Conservation (phyloP, 2,329 filamentous ascomycete species). For the Trichoderma hamatum region DNA sequence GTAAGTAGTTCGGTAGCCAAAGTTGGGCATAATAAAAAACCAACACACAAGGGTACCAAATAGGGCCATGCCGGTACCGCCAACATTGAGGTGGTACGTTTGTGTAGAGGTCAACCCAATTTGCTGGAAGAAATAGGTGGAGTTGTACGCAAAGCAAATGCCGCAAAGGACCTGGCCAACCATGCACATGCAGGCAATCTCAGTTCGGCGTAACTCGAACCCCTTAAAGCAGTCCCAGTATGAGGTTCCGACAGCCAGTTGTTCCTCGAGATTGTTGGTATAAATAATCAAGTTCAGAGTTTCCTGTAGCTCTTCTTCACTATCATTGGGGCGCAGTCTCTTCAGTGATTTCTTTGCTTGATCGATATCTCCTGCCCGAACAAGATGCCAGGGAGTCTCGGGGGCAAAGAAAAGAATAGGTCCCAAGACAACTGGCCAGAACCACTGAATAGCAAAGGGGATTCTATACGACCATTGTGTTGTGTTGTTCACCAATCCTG, state of each 20-base stretch:
- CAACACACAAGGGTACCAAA: slow-evolving; percentile 51
- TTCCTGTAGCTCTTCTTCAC: slow-evolving; percentile 18
- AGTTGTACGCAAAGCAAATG: slow-evolving; percentile 41
- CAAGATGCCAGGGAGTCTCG: slow-evolving; percentile 50
- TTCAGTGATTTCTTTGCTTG: slow-evolving; percentile 41
- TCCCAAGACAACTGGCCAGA: slow-evolving; percentile 49
- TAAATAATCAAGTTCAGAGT: slow-evolving; percentile 46
- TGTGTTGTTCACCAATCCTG: slow-evolving; percentile 35
- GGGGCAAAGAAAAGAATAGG: slow-evolving; percentile 47
- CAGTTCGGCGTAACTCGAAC: slow-evolving; percentile 53
- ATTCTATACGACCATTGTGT: slow-evolving; percentile 51
- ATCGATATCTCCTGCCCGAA: slow-evolving; percentile 41
- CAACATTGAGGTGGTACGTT: slow-evolving; percentile 44
- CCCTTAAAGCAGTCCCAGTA: slow-evolving; percentile 51
- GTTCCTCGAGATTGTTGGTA: slow-evolving; percentile 46
- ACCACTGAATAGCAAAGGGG: slow-evolving; percentile 54
- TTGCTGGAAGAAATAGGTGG: slow-evolving; percentile 45
- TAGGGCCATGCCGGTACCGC: slow-evolving; percentile 44
- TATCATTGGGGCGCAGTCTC: slow-evolving; percentile 34
- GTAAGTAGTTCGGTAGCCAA: slow-evolving; percentile 51
- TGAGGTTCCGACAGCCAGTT: slow-evolving; percentile 41
- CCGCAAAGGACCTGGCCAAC: slow-evolving; percentile 23
- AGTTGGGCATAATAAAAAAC: slow-evolving; percentile 44
- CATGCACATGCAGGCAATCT: slow-evolving; percentile 46
- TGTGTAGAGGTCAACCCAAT: slow-evolving; percentile 38